These are phyloP conservation scores for Przewalskia tangutica DNA, from an alignment of 257 asterid species.

Conservation along the genomic window DNA sequence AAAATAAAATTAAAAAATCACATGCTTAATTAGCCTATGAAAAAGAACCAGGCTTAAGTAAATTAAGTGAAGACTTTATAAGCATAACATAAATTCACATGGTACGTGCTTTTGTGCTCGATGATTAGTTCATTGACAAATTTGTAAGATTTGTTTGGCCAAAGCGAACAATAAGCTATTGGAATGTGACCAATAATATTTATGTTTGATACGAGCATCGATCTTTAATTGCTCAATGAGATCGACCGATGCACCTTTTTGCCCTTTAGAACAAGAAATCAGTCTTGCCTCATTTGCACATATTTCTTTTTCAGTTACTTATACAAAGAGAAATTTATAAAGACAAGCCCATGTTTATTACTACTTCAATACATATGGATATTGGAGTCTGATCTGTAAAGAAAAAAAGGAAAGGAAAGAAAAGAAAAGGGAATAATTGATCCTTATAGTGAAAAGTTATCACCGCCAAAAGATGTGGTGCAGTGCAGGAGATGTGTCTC, in stretches of 20 bases:
- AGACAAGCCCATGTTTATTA: not conserved
- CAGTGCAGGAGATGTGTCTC: too few species aligned
- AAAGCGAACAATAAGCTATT: not conserved
- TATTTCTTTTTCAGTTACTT: not conserved
- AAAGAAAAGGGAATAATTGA: not conserved
- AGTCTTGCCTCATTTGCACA: not conserved
- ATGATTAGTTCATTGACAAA: too few species aligned
- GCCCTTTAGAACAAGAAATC: not conserved
- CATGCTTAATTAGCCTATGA: too few species aligned
- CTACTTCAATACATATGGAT: not conserved
- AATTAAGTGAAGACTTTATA: too few species aligned
- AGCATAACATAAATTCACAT: too few species aligned
- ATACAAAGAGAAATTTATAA: not conserved
- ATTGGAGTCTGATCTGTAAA: not conserved
- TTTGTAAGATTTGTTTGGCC: too few species aligned
- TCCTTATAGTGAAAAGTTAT: slow-evolving; percentile 1
- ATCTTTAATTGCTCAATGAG: not conserved
- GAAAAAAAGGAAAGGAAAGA: not conserved
- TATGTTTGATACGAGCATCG: not conserved
- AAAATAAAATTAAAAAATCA: too few species aligned
- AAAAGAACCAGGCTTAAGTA: too few species aligned
- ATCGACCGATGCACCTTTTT: not conserved
- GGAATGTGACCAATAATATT: not conserved
- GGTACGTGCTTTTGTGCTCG: not conserved
- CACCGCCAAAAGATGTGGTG: too few species aligned